Conservation (phyloP, 768 basidiomycete species). For the Asterophora lycoperdoides region DNA sequence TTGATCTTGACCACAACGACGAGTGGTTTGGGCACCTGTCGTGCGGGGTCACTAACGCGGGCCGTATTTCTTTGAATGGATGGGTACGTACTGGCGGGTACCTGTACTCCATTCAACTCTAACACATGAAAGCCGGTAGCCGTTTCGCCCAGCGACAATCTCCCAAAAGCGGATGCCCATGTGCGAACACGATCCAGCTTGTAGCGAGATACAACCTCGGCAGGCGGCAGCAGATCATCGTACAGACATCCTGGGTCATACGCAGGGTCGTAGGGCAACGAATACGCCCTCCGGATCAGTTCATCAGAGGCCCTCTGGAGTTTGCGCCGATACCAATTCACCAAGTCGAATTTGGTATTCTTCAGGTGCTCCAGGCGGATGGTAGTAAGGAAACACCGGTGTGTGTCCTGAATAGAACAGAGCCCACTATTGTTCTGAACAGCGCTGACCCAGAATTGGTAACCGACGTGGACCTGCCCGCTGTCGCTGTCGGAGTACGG, state of each 20-base stretch:
- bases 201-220: not conserved
- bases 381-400: not conserved
- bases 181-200: not conserved
- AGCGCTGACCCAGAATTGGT: no score
- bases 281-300: not conserved
- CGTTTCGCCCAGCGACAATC: not conserved
- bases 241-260: not conserved
- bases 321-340: not conserved
- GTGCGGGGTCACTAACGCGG: not conserved
- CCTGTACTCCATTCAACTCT: not conserved
- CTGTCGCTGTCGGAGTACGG: not conserved
- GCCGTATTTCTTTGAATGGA: constrained; percentile 24
- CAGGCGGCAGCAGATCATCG: not conserved
- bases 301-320: not conserved
- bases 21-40: no score
- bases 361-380: not conserved
- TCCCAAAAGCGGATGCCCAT: not conserved
- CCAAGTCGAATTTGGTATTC: not conserved
- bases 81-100: constrained; percentile 1
- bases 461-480: no score
- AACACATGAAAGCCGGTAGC: not conserved
- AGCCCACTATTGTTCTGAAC: no score
- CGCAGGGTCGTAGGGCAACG: not conserved
- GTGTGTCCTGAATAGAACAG: not conserved
- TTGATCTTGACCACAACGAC: constrained; percentile 30